Evolutionary conservation across 768 basidiomycete species (phyloP), one percentile per base, ranked within the genome.

Genomic region (Infundibulicybe gibba): DNA sequence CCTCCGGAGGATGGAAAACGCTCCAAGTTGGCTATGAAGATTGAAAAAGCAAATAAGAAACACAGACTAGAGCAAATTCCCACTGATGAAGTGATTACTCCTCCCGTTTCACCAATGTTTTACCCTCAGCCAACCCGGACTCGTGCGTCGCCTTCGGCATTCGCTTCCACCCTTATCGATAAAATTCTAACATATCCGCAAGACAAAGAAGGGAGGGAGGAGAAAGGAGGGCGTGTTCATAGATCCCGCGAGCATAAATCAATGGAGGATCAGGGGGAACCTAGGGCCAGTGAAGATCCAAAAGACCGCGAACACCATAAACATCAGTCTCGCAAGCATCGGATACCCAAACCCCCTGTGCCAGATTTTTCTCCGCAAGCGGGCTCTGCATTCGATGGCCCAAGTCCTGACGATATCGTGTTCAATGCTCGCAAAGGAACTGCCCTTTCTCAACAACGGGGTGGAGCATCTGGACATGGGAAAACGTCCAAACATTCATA

Each of bases 341-440:
- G 56, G 33, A 53, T 57, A 30, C 39, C 49, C 38, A 40, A 57
- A 39, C 55, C 52, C 8, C 53, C 63, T 15, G 65, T 72, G n/a
- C 69, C 74, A 14, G 64, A 65, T 44, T 50, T 69, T 34, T 57
- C 59, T 6, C 57, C 65, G 12, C 56, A 68, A 14, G 60, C 61
- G 34, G 65, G 69, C 2, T 90, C 90, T 60, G 68, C 80, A 9
- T 92, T 94, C 58, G 82, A 93, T 51, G 77, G 75, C 17, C 90
- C 90, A 32, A 97, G 94, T 64, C 95, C 95, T 16, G 95, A 98
- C 55, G 95, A 97, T 57, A 67, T 90, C 52, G 83, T 97, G 8
- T 70, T 88, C 56, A 81, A 80, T 54, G 90, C 92, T 45, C 81
- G 92, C 41, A 82, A 78, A 44, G 88, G 88, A 40, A 88, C 92